A percentile compares a stretch with the other conserved stretches of the same genome.
Conservation (phyloP, 139 green algal genomes). For the Spirogloea muscicola region DNA sequence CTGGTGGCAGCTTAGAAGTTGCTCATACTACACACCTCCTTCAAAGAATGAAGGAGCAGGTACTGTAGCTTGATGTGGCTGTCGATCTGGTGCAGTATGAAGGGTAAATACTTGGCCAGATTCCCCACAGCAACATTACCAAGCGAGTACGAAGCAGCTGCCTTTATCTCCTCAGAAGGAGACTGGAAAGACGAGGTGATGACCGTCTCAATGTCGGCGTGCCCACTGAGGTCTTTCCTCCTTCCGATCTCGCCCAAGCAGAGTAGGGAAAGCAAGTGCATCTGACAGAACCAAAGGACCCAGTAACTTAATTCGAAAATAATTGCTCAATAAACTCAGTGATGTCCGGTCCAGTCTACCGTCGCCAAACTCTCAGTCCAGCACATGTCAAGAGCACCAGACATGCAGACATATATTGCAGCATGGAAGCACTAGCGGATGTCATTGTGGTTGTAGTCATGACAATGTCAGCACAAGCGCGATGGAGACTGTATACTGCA, state of each 20-base stretch:
- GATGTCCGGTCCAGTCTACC: too few species aligned
- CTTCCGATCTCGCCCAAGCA: constrained; percentile 76
- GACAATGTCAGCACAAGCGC: too few species aligned
- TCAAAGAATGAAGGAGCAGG: constrained; percentile 71
- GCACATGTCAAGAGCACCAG: too few species aligned
- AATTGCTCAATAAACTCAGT: too few species aligned
- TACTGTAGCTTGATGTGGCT: constrained; percentile 62
- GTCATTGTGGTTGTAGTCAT: too few species aligned
- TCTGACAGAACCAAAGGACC: constrained; percentile 23
- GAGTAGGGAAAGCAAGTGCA: constrained; percentile 74
- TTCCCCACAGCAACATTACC: constrained; percentile 77
- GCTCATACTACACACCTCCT: too few species aligned
- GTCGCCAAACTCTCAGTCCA: too few species aligned
- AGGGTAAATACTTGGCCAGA: constrained; percentile 70
- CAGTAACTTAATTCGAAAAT: too few species aligned
- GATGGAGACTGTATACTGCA: too few species aligned
- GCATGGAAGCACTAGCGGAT: too few species aligned
- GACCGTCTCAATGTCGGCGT: constrained; percentile 48
- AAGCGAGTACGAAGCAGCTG: constrained; percentile 72
- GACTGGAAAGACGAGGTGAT: constrained; percentile 45
- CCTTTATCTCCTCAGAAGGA: constrained; percentile 70
- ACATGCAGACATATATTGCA: too few species aligned
- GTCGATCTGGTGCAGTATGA: constrained; percentile 62
- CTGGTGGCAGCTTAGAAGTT: too few species aligned
- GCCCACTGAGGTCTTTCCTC: constrained; percentile 60